Evolutionary conservation across 495 filamentous ascomycete species (phyloP).

Genomic region (Aspergillus kassunensis): DNA sequence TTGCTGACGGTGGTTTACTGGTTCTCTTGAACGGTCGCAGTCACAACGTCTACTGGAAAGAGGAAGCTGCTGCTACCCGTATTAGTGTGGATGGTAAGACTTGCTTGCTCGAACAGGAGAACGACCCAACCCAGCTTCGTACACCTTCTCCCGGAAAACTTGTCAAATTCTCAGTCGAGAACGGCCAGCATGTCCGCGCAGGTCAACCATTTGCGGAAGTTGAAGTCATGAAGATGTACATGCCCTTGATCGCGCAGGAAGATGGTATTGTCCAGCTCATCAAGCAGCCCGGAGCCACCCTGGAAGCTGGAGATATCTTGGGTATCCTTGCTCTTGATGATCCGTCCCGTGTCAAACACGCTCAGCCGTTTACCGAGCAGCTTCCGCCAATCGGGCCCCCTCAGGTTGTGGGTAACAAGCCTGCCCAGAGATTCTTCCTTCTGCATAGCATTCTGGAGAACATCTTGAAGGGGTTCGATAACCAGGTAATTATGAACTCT

Average conservation of each 20-base stretch:
- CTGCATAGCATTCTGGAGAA: slow-evolving; percentile 76
- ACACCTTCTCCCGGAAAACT: slow-evolving; percentile 96
- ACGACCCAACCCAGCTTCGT: slow-evolving; percentile 95
- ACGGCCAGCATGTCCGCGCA: slow-evolving; percentile 89
- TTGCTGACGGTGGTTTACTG: slow-evolving; percentile 93
- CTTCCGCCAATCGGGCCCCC: slow-evolving; percentile 85
- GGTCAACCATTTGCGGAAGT: slow-evolving; percentile 96
- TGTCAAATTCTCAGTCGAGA: slow-evolving; percentile 97
- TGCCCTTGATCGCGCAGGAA: slow-evolving; percentile 96
- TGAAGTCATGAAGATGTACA: slow-evolving; percentile 99
- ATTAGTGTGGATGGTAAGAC: slow-evolving; percentile 97
- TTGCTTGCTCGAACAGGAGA: slow-evolving; percentile 96
- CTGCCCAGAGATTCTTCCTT: slow-evolving; percentile 78
- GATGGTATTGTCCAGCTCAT: slow-evolving; percentile 96
- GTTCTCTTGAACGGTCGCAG: slow-evolving; percentile 84
- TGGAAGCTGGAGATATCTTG: slow-evolving; percentile 97
- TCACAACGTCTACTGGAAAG: slow-evolving; percentile 99
- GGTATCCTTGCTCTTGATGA: slow-evolving; percentile 96
- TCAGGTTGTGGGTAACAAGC: slow-evolving; percentile 84
- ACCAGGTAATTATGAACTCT: slow-evolving; percentile 89
- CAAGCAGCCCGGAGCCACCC: slow-evolving; percentile 97
- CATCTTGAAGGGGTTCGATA: slow-evolving; percentile 92
- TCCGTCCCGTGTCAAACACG: slow-evolving; percentile 93
- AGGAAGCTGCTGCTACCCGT: slow-evolving; percentile 92
- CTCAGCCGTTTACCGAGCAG: slow-evolving; percentile 90